Conservation (phyloP, 75 land plant genomes). For the Sequoia sempervirens region DNA sequence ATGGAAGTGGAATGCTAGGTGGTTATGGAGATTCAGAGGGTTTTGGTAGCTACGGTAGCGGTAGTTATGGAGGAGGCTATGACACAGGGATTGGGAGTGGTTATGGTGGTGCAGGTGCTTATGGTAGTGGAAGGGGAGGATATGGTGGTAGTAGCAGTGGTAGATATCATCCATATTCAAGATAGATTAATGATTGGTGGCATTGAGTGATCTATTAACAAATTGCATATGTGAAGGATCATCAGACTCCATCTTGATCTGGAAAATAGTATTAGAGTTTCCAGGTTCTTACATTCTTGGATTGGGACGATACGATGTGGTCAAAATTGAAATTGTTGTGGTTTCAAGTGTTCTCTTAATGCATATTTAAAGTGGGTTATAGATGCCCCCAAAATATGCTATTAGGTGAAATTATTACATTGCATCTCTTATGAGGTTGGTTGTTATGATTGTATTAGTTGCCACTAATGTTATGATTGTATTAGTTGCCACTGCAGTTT, state of each 20-base stretch:
- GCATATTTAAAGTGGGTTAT: background rate
- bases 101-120: slow-evolving; percentile 44
- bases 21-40: slow-evolving; percentile 41
- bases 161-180: slow-evolving; percentile 81
- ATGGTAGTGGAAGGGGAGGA: slow-evolving; percentile 55
- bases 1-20: slow-evolving; percentile 34
- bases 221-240: background rate
- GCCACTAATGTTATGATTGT: too few species aligned
- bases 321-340: background rate
- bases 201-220: background rate
- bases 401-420: background rate
- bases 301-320: background rate
- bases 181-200: slow-evolving; percentile 20
- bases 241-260: background rate
- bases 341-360: background rate
- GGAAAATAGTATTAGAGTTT: background rate
- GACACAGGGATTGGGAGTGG: slow-evolving; percentile 63
- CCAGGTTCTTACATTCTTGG: background rate
- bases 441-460: background rate
- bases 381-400: background rate
- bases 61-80: slow-evolving; percentile 52
- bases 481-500: too few species aligned
- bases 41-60: slow-evolving; percentile 50
- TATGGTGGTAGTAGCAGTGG: slow-evolving; percentile 53
- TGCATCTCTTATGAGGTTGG: background rate